Evolutionary conservation across 148 eudicot species (phyloP), one percentile per base, ranked within the genome.

Genomic region (Silene uniflora): DNA sequence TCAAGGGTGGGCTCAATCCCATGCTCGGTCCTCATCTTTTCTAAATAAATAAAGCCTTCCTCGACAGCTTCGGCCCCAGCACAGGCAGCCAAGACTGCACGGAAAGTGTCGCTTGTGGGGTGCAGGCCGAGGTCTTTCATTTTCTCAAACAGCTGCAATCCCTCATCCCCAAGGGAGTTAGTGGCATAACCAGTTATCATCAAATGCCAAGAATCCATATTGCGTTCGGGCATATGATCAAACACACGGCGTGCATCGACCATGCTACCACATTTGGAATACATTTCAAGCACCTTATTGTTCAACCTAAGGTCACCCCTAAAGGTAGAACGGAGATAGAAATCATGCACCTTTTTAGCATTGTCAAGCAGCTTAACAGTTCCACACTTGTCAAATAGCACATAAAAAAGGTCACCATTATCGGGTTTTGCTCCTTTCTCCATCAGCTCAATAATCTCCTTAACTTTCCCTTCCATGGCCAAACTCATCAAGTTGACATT

Each of bases 21-120:
- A 69, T 88, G 79, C 65, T 90, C 95, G 0, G 77, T 75, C 67
- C 85, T 85, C 98, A 93, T 91, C 47, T 85, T 78, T 52, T 91
- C 88, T 17, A 91, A 85, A 81, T 88, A 87, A 55, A 91, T 65
- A 67, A 89, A 93, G 47, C 84, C 97, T 80, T 91, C 98, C 77
- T 91, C 94, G 16, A 91, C 83, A 59, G 94, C 97, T 54, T 89
- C 96, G 14, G 96, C 96, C 81, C 89, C 88, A 19, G 94, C 97
- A 77, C 98, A 91, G 18, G 95, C 89, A 1, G 84, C 85, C 13
- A 93, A 82, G 17, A 91, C 95, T 23, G 85, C 84, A 54, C 85
- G 86, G 80, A 90, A 90, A 7, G 98, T 93, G 56, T 91, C 81
- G 22, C 80, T 83, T 59, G 73, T 88, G 0, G 91, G 92, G n/a